A percentile compares a stretch with the other conserved stretches of the same genome.
Evolutionary conservation across 1,139 yeast genomes (phyloP).

Genomic region (Kurtzmaniella quercitrusa): DNA sequence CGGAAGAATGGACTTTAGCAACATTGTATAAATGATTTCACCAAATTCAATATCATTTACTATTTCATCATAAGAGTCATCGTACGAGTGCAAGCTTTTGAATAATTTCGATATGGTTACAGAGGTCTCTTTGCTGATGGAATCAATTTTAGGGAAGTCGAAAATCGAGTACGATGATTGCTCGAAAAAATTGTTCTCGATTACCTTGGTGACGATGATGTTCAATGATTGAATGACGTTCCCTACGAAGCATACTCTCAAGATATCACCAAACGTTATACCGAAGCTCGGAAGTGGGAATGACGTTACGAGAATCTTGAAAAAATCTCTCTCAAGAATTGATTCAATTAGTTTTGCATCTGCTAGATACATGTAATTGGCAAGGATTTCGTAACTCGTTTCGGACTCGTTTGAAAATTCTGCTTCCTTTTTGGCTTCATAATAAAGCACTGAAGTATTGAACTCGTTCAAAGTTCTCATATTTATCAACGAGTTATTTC

Average conservation of each 20-base stretch:
- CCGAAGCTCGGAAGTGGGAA: slow-evolving; percentile 40
- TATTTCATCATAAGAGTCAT: slow-evolving; percentile 2
- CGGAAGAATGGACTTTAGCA: slow-evolving; percentile 56
- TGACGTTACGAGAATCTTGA: slow-evolving; percentile 46
- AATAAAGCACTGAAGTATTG: slow-evolving; percentile 28
- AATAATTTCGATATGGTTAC: slow-evolving; percentile 5
- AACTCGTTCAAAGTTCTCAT: slow-evolving; percentile 53
- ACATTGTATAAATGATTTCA: slow-evolving; percentile 47
- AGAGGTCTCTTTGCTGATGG: slow-evolving; percentile 17
- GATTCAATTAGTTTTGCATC: slow-evolving; percentile 21
- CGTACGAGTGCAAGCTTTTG: slow-evolving; percentile 12
- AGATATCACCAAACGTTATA: slow-evolving; percentile 35
- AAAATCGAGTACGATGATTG: slow-evolving; percentile 20
- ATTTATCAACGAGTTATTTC: slow-evolving; percentile 55
- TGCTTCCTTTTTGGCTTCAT: slow-evolving; percentile 28
- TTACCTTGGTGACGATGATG: slow-evolving; percentile 21
- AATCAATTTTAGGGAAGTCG: slow-evolving; percentile 32
- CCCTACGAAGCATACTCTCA: slow-evolving; percentile 39
- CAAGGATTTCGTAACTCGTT: slow-evolving; percentile 30
- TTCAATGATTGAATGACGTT: slow-evolving; percentile 31
- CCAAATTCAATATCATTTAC: slow-evolving; percentile 20
- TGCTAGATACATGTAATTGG: slow-evolving; percentile 31
- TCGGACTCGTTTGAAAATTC: slow-evolving; percentile 19
- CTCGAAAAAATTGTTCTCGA: slow-evolving; percentile 19
- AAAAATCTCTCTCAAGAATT: slow-evolving; percentile 47